Evolutionary conservation across 192 early-diverging fungal species (phyloP).

Genomic region (Backusella psychrophila): DNA sequence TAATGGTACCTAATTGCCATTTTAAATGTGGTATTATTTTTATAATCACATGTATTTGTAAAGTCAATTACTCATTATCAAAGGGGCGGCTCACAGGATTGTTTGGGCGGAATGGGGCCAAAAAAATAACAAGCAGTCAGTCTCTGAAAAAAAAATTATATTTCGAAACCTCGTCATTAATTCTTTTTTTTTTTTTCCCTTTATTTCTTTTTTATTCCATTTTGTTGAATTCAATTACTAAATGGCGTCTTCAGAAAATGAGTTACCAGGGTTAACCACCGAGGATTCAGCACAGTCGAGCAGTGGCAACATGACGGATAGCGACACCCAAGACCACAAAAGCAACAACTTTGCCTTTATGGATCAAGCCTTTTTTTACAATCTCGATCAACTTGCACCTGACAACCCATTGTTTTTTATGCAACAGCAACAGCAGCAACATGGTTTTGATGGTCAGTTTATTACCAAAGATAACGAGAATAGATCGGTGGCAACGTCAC

Average conservation of each 20-base stretch:
- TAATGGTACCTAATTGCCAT: too few species aligned
- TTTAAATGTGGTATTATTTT: too few species aligned
- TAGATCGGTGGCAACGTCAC: neutral
- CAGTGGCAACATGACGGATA: neutral
- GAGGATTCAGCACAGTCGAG: neutral
- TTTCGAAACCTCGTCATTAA: neutral
- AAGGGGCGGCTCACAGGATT: too few species aligned
- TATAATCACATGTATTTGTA: too few species aligned
- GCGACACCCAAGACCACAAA: neutral
- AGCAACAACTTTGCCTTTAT: constrained; percentile 5
- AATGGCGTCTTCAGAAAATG: neutral
- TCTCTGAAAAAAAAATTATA: neutral
- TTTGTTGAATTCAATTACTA: neutral
- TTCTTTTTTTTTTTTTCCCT: neutral
- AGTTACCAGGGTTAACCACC: neutral
- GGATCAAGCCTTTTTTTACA: constrained; percentile 17
- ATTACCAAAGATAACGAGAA: neutral
- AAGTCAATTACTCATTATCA: too few species aligned
- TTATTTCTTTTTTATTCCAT: neutral
- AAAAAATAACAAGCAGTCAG: neutral
- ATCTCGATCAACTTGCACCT: constrained; percentile 15
- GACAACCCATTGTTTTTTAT: constrained; percentile 19
- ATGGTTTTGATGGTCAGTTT: neutral
- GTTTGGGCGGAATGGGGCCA: neutral
- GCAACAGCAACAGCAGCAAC: constrained; percentile 13